Percentiles rank a stretch among this genome's conserved stretches.
Conservation (phyloP, 257 asterid species). For the Capsicum rhomboideum region DNA sequence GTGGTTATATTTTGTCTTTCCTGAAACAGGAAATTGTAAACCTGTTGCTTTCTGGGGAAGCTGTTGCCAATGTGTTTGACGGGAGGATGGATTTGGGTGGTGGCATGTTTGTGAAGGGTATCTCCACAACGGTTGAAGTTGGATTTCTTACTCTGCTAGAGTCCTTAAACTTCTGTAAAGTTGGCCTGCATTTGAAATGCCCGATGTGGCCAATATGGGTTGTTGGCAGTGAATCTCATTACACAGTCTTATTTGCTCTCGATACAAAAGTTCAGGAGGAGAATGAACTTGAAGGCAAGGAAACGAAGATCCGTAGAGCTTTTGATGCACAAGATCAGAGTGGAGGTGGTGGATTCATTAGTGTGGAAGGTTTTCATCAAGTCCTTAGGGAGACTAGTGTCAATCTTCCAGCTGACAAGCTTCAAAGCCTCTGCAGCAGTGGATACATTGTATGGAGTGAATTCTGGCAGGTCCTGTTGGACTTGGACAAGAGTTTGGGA, state of each 20-base stretch:
- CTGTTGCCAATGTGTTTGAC: slow-evolving; percentile 83
- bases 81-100: slow-evolving; percentile 92
- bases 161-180: slow-evolving; percentile 87
- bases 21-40: slow-evolving; percentile 82
- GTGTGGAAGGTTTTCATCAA: slow-evolving; percentile 79
- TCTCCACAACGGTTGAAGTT: slow-evolving; percentile 75
- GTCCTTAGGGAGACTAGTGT: slow-evolving; percentile 57
- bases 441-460: slow-evolving; percentile 96
- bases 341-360: slow-evolving; percentile 98
- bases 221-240: slow-evolving; percentile 95
- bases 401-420: slow-evolving; percentile 57
- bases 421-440: slow-evolving; percentile 53
- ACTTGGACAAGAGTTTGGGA: slow-evolving; percentile 71
- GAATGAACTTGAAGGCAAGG: slow-evolving; percentile 73
- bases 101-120: slow-evolving; percentile 92
- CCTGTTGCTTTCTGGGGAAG: slow-evolving; percentile 84
- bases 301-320: slow-evolving; percentile 73
- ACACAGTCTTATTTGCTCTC: slow-evolving; percentile 85
- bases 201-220: slow-evolving; percentile 99
- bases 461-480: slow-evolving; percentile 81
- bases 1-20: neutral
- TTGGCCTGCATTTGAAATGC: slow-evolving; percentile 76
- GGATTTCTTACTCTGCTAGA: slow-evolving; percentile 93
- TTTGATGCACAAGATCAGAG: slow-evolving; percentile 94
- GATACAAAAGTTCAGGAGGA: slow-evolving; percentile 84